phyloP scores from a whole-genome alignment of 2,329 filamentous ascomycete species.

The Ophiostoma himal-ulmi region DNA sequence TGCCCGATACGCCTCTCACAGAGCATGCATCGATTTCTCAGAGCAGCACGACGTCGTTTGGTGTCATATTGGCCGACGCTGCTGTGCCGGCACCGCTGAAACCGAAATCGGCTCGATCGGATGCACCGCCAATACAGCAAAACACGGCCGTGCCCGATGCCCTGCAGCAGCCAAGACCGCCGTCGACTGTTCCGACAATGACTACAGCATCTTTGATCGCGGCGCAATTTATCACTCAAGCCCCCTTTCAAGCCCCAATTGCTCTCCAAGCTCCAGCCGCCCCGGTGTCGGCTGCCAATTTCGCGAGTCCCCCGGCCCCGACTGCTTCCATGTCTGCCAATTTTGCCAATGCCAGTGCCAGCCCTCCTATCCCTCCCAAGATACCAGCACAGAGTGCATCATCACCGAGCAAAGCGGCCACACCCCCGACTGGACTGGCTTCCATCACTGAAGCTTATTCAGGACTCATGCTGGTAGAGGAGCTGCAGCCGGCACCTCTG shows the following conservation, averaged over 20 bases:
- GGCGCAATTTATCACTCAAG: not conserved
- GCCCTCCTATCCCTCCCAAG: not conserved
- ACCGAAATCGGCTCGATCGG: slow-evolving; percentile 13
- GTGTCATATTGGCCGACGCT: not conserved
- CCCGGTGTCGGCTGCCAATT: not conserved
- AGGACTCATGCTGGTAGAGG: slow-evolving; percentile 30
- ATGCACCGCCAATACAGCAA: not conserved
- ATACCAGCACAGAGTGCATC: not conserved
- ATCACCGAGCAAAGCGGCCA: not conserved
- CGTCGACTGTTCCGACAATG: not conserved
- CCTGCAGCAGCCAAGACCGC: not conserved
- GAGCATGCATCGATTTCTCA: not conserved
- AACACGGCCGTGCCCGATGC: not conserved
- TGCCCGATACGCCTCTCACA: not conserved
- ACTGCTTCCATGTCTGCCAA: slow-evolving; percentile 14
- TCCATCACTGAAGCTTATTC: slow-evolving; percentile 29
- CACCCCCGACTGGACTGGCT: not conserved
- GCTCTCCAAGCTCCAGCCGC: too few species aligned
- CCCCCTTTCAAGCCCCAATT: not conserved
- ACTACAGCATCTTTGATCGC: not conserved
- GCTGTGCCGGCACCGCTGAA: slow-evolving; percentile 16
- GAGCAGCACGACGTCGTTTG: not conserved
- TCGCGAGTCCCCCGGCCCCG: not conserved
- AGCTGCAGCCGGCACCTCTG: slow-evolving; percentile 9
- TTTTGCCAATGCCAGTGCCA: not conserved